These are phyloP conservation scores for Exophiala dermatitidis DNA, from an alignment of 2,329 filamentous ascomycete genomes.

Conservation along the genomic window DNA sequence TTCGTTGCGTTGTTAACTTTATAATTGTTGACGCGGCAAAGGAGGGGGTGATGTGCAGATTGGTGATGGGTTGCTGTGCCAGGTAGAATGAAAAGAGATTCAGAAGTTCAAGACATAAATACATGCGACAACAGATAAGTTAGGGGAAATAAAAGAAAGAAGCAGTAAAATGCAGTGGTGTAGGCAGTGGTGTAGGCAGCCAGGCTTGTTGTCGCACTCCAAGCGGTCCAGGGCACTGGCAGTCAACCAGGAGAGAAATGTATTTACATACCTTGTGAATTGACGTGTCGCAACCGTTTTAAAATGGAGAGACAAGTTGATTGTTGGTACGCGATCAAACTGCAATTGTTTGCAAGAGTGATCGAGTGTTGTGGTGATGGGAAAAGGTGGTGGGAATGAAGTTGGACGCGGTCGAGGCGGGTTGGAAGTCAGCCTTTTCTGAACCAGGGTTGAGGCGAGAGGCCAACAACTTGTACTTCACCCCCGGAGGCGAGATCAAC, in stretches of 20 bases:
- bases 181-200: constrained; percentile 19
- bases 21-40: constrained; percentile 3
- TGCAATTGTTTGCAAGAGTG: constrained; percentile 2
- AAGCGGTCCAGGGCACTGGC: not conserved
- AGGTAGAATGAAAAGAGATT: too few species aligned
- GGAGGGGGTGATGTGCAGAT: constrained; percentile 5
- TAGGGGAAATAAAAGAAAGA: not conserved
- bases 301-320: constrained; percentile 9
- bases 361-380: constrained; percentile 15
- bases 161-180: constrained; percentile 9
- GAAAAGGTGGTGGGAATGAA: constrained; percentile 10
- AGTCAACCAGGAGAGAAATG: constrained; percentile 6
- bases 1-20: too few species aligned
- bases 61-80: not conserved
- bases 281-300: constrained; percentile 9
- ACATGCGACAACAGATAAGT: constrained; percentile 19
- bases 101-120: not conserved
- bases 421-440: constrained; percentile 10
- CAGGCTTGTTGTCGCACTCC: constrained; percentile 1
- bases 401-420: constrained; percentile 11
- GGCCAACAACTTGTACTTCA: not conserved
- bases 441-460: not conserved
- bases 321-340: constrained; percentile 21
- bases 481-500: not conserved
- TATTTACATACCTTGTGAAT: constrained; percentile 23